Base-by-base conservation (phyloP, 2,329 filamentous ascomycete species). In the Mycosphaerelloides madeirae region DNA sequence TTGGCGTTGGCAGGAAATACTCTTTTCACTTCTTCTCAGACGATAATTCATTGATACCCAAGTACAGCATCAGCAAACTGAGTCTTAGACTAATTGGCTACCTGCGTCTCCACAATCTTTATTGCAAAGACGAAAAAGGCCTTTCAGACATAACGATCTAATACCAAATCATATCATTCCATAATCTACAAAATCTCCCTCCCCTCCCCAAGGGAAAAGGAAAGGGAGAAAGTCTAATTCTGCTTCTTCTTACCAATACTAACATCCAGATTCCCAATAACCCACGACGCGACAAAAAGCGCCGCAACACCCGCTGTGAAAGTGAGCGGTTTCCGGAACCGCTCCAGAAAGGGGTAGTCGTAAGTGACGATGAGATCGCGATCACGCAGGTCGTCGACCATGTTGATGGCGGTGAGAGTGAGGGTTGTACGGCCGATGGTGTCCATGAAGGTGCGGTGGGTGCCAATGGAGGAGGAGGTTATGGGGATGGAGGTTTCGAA, bases 371-470 rank as follows among this genome's bases (percentile, higher is more conserved):
- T 73, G 16, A 97, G 68, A 53, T 93, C 83, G 25, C 86, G 82
- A 60, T 90, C 88, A 42, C 90, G 79, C 61, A 90, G 80, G 56
- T 97, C 93, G 58, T 98, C 93, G 1, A 94, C 87, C 41, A 97
- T 73, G 65, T 96, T 97, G 57, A 82, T 77, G 6, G 88, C 87
- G 50, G 84, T 85, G 60, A 98, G 76, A 39, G 78, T 83, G 49
- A 98, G 75, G 0, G 83, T 79, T 0, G 91, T 94, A 52, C 93
- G 86, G 49, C 93, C 93, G 25, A 91, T 60, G 0, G 93, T 97
- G 68, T 98, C 93, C 71, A 98, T 85, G 69, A 89, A 98, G 0
- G 90, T 96, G 67, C 83, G 84, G 70, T 93, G 80, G n/a, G 84
- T 69, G 52, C 77, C 79, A 15, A 74, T 70, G n/a, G 71, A 68